Base-by-base conservation (phyloP, 2,329 filamentous ascomycete genomes). In the Fusarium sp. region DNA sequence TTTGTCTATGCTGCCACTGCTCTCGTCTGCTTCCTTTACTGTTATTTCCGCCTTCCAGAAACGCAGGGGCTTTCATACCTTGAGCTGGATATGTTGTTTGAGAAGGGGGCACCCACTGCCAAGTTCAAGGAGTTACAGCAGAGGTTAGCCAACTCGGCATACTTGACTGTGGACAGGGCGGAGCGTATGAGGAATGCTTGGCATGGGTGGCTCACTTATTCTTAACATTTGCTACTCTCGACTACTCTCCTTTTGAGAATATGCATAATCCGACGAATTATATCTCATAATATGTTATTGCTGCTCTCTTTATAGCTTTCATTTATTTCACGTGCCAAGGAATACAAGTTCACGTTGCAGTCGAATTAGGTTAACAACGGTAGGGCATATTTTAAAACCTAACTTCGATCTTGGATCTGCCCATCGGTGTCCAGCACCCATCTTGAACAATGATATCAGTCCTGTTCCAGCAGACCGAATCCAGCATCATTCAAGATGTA, bases 61-160 rank as follows among this genome's bases (percentile, higher is more conserved):
- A 75, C 74, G 3, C 65, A 71, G 18, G 66, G 60, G 9, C 67
- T 71, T 13, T 72, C 74, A 0, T 73, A 74, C 20, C 65, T 72
- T 3, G 74, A 75, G 33, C 28, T 76, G 11, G 73, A 75, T 34
- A 67, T 76, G 31, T 61, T 76, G 26, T 76, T 76, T 41, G 74
- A 76, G 41, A 64, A 65, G 41, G 62, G 57, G 1, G 65, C 75
- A 1, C 68, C 71, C 5, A 72, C 74, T 0, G 51, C 58, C 1
- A 68, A 74, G 45, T 74, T 89, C 65, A 60, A 57, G 11, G 49
- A 65, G 31, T 28, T 72, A 12, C 69, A 69, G 20, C 60, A 57
- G 8, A 62, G 65, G 26, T 23, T 72, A 13, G 62, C 62, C 0
- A 62, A 72, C 20, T 69, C 70, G 1, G 65, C 70, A 0, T 72